Conservation (phyloP, 108 stramenopile genomes). For the Nitzschia sp. region DNA sequence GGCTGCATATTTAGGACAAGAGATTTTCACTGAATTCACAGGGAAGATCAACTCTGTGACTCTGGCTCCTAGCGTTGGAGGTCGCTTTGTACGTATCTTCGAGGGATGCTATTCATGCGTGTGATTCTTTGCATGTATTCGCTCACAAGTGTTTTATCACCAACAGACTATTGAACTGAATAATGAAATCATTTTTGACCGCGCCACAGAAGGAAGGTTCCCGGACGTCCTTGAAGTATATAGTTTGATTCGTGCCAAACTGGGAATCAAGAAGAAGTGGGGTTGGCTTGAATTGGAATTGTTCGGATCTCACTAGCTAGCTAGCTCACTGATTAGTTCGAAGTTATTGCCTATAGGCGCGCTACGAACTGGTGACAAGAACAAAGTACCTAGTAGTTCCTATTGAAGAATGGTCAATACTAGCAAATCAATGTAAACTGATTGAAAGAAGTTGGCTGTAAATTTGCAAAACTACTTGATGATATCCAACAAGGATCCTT, state of each 20-base stretch:
- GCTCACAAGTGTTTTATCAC: background rate
- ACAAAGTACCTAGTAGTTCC: too few relatives aligned
- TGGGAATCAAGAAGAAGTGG: constrained; percentile 12
- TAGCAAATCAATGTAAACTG: too few relatives aligned
- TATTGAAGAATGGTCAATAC: too few relatives aligned
- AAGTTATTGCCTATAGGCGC: too few relatives aligned
- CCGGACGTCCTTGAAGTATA: constrained; percentile 83
- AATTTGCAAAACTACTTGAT: too few relatives aligned
- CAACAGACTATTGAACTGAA: constrained; percentile 15
- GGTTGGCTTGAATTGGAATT: too few relatives aligned
- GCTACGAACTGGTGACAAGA: too few relatives aligned
- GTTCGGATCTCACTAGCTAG: too few relatives aligned
- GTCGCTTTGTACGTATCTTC: constrained; percentile 31
- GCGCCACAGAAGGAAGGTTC: constrained; percentile 50
- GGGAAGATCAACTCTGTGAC: constrained; percentile 45
- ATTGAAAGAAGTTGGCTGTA: too few relatives aligned
- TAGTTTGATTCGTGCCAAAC: constrained; percentile 67
- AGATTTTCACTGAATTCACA: constrained; percentile 38
- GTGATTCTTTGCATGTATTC: background rate
- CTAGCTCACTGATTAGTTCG: too few relatives aligned
- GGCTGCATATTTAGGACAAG: constrained; percentile 47
- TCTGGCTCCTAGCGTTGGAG: constrained; percentile 45
- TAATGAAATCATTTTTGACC: constrained; percentile 22
- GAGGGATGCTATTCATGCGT: background rate
- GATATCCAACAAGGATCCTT: too few relatives aligned